Conservation (phyloP, 495 filamentous ascomycete genomes). For the Hypoxylon trugodes region DNA sequence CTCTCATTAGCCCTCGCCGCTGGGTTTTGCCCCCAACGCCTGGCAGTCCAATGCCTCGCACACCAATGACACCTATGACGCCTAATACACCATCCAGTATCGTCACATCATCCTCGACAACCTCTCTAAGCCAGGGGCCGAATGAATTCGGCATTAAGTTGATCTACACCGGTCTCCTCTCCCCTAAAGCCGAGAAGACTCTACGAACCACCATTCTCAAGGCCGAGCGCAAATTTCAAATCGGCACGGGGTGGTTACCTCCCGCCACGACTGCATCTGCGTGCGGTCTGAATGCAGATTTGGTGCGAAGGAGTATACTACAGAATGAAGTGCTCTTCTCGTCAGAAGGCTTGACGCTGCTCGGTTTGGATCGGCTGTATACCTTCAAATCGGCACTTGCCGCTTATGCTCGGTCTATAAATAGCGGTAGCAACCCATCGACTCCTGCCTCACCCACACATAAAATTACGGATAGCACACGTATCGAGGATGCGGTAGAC, state of each 20-base stretch:
- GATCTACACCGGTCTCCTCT: slow-evolving; percentile 46
- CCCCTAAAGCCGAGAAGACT: slow-evolving; percentile 48
- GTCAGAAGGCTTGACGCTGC: slow-evolving; percentile 71
- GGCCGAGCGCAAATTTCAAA: slow-evolving; percentile 55
- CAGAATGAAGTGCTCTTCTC: slow-evolving; percentile 77
- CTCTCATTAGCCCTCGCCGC: slow-evolving; percentile 36
- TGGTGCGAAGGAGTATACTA: slow-evolving; percentile 69
- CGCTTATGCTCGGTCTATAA: slow-evolving; percentile 55
- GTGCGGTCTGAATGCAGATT: slow-evolving; percentile 56
- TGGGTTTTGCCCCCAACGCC: slow-evolving; percentile 38
- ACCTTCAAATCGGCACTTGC: slow-evolving; percentile 73
- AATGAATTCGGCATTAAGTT: slow-evolving; percentile 51
- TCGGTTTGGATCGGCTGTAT: slow-evolving; percentile 76
- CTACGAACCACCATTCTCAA: slow-evolving; percentile 51
- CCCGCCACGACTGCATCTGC: slow-evolving; percentile 44
- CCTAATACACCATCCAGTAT: slow-evolving; percentile 54
- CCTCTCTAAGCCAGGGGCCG: slow-evolving; percentile 36
- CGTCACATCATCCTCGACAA: slow-evolving; percentile 44
- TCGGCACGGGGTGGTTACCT: slow-evolving; percentile 54
- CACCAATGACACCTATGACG: slow-evolving; percentile 56
- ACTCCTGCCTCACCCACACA: slow-evolving; percentile 42
- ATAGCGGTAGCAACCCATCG: slow-evolving; percentile 24
- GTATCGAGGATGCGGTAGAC: slow-evolving; percentile 64
- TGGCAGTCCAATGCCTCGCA: slow-evolving; percentile 37
- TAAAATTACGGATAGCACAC: slow-evolving; percentile 58